Base-by-base conservation (phyloP, 108 stramenopile genomes). In the Ochromonas danica region DNA sequence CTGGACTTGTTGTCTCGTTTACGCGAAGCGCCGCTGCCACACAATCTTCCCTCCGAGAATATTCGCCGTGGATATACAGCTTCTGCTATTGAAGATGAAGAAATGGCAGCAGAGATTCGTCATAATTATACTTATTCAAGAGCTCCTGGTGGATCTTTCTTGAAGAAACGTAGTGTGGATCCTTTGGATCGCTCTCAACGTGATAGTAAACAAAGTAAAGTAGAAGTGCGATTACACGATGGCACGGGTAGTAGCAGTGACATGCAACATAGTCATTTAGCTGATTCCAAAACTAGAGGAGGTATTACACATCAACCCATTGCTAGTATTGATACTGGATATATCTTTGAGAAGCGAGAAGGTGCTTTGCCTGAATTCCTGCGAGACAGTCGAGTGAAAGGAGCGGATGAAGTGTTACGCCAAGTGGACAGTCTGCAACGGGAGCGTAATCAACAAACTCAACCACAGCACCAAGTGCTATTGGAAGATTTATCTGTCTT, bases 21-120 rank as follows among this genome's bases (percentile, higher is more conserved):
- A 25, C 6, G 25, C 3, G 25, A 36, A 6, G 35, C 36, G 36
- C 14, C 22, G 22, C 22, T 75, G 45, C 43, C 72, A 10, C 72
- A 41, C 22, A 75, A 75, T 41, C 25, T 75, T 6, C 72, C 72
- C 27, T 75, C 72, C 6, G 72, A 75, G 43, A 75, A 75, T 41
- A 75, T 75, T 6, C 10, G 6, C 6, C 36, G 25, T 10, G 72
- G 72, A 6, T 6, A 30, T 10, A 3, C 6, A 27, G 17, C 72
- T 10, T 30, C 45, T 27, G 22, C 6, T 6, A 41, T 75, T 28
- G 25, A 17, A 14, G 72, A 75, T 36, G 40, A 75, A 27, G 72
- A 75, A 6, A 41, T 42, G 10, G 33, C 6, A 67, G 30, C 31
- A 10, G 35, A 67, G 35, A 67, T 67, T 25, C 14, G 10, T 10